Conservation (phyloP, 805 yeast genomes). For the Priceomyces medius region DNA sequence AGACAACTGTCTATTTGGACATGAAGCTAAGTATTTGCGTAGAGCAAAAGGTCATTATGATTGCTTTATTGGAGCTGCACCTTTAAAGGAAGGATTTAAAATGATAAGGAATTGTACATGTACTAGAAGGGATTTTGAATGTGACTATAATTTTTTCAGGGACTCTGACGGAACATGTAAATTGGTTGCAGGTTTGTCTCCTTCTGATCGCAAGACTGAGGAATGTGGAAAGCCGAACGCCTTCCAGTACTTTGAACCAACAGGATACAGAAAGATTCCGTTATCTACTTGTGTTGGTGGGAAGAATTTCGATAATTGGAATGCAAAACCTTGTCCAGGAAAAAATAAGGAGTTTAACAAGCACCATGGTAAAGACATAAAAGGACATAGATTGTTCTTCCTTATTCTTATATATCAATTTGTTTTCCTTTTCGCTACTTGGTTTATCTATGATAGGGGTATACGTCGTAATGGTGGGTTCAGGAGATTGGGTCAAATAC, state of each 20-base stretch:
- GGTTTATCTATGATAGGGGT: slow-evolving; percentile 79
- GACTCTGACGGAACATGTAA: slow-evolving; percentile 81
- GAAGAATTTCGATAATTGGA: slow-evolving; percentile 61
- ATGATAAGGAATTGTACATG: slow-evolving; percentile 73
- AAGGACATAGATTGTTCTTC: slow-evolving; percentile 52
- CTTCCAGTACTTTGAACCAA: slow-evolving; percentile 78
- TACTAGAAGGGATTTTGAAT: slow-evolving; percentile 79
- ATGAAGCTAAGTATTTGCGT: slow-evolving; percentile 40
- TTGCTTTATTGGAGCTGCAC: slow-evolving; percentile 71
- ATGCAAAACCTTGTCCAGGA: slow-evolving; percentile 83
- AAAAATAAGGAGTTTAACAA: slow-evolving; percentile 61
- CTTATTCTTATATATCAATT: slow-evolving; percentile 58
- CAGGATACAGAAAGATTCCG: slow-evolving; percentile 89
- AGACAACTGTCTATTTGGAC: slow-evolving; percentile 45
- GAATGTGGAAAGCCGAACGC: slow-evolving; percentile 58
- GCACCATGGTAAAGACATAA: slow-evolving; percentile 52
- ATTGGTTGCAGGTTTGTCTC: slow-evolving; percentile 69
- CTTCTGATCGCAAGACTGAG: slow-evolving; percentile 58
- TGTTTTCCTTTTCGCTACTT: slow-evolving; percentile 52
- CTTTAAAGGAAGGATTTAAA: slow-evolving; percentile 54
- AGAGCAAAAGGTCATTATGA: slow-evolving; percentile 46
- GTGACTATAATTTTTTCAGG: slow-evolving; percentile 81
- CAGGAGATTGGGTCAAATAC: slow-evolving; percentile 77
- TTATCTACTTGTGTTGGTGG: slow-evolving; percentile 87
- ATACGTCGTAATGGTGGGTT: slow-evolving; percentile 77